Conservation (phyloP, 2,329 filamentous ascomycete species). For the Fusarium sp. region DNA sequence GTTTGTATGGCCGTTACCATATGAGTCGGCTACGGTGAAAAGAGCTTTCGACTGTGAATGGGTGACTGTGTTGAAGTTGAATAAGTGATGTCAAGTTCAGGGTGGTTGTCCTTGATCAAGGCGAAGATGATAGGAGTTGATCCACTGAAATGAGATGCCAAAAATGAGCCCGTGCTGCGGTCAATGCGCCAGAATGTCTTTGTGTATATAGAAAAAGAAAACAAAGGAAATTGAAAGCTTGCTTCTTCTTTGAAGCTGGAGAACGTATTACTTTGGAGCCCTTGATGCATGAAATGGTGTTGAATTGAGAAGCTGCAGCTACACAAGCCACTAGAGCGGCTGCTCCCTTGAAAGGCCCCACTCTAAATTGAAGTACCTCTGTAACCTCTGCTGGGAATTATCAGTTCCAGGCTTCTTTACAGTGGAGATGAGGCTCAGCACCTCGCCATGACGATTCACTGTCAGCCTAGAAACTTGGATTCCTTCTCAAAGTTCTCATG, state of each 20-base stretch:
- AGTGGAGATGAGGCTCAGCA: conserved; percentile 9
- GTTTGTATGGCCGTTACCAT: neutral
- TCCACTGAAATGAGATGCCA: conserved; percentile 14
- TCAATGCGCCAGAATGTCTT: neutral
- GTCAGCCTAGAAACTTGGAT: neutral
- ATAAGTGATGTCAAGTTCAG: conserved; percentile 14
- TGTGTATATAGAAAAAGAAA: neutral
- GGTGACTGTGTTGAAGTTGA: neutral
- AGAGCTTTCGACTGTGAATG: neutral
- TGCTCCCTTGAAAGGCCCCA: conserved; percentile 21
- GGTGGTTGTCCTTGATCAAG: conserved; percentile 9
- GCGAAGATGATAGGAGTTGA: conserved; percentile 10
- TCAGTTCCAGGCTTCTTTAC: neutral
- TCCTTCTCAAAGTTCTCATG: neutral
- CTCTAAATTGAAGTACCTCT: neutral
- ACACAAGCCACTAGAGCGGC: conserved; percentile 9
- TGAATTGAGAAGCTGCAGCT: conserved; percentile 17
- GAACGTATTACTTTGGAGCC: neutral
- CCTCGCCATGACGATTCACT: neutral
- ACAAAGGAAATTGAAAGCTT: neutral
- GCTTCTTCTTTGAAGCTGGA: neutral
- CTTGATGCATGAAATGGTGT: neutral
- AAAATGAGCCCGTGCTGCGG: conserved; percentile 6
- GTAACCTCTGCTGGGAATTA: neutral
- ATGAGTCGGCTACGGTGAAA: neutral